Evolutionary conservation across 2,329 filamentous ascomycete species (phyloP).

Genomic region (Aureobasidium lini): DNA sequence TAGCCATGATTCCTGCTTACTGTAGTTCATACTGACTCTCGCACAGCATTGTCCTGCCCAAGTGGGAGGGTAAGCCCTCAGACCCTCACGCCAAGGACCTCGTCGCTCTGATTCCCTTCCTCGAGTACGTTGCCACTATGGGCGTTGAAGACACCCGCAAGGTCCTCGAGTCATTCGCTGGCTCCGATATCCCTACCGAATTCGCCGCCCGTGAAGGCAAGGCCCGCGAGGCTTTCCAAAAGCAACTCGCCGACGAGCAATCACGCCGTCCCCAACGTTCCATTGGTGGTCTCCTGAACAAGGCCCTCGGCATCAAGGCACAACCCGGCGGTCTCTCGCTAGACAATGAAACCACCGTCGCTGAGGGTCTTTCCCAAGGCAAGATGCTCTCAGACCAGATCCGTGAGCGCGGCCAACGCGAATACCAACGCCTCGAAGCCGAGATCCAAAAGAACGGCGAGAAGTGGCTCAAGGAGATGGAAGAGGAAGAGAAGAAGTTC

Average conservation of each 20-base stretch:
- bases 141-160: constrained; percentile 74
- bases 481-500: constrained; percentile 75
- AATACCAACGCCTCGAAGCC: constrained; percentile 82
- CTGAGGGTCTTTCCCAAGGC: constrained; percentile 76
- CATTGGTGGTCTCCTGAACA: constrained; percentile 49
- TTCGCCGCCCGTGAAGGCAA: constrained; percentile 83
- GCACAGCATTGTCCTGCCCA: constrained; percentile 63
- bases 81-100: constrained; percentile 64
- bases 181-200: constrained; percentile 80
- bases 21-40: not conserved
- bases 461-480: constrained; percentile 93
- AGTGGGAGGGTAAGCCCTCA: constrained; percentile 76
- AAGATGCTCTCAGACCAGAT: constrained; percentile 97
- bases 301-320: constrained; percentile 70
- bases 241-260: constrained; percentile 63
- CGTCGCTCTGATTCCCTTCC: constrained; percentile 85
- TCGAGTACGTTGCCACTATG: constrained; percentile 96
- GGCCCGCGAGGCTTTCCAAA: constrained; percentile 76
- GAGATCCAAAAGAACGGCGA: constrained; percentile 90
- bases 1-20: not conserved
- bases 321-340: constrained; percentile 53
- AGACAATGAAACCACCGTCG: constrained; percentile 47
- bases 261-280: constrained; percentile 53
- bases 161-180: constrained; percentile 45
- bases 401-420: constrained; percentile 80